Conservation (phyloP, 768 basidiomycete genomes). For the Lactifluus piperatus region DNA sequence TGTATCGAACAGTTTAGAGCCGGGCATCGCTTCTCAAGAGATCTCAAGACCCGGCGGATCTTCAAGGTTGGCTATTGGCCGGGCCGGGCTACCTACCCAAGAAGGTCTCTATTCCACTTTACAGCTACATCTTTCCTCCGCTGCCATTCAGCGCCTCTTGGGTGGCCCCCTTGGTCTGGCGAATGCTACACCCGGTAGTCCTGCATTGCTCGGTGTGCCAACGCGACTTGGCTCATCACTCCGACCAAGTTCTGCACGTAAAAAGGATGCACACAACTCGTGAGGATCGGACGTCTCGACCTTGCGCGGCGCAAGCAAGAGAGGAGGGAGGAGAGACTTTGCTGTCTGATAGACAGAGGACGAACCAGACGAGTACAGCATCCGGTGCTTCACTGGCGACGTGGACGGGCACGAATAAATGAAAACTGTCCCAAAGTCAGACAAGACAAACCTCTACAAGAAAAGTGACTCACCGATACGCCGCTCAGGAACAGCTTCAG, state of each 20-base stretch:
- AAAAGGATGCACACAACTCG: constrained; percentile 58
- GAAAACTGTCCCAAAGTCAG: constrained; percentile 46
- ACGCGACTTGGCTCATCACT: constrained; percentile 16
- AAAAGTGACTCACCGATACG: constrained; percentile 45
- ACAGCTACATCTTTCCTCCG: not conserved
- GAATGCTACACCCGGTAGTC: constrained; percentile 42
- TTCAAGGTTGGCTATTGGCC: not conserved
- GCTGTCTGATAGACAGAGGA: constrained; percentile 46
- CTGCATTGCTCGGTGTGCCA: constrained; percentile 19
- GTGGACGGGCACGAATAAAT: constrained; percentile 85
- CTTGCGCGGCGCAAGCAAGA: constrained; percentile 45
- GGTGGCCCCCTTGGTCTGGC: constrained; percentile 63
- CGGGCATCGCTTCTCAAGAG: no score
- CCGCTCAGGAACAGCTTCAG: constrained; percentile 39
- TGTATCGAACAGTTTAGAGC: no score
- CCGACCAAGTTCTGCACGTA: constrained; percentile 50
- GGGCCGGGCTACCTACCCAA: not conserved
- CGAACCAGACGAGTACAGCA: constrained; percentile 80
- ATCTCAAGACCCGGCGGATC: not conserved
- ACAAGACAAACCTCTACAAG: not conserved
- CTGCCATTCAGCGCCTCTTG: constrained; percentile 33
- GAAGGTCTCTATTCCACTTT: not conserved
- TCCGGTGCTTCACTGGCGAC: constrained; percentile 77
- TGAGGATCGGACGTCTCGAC: constrained; percentile 76
- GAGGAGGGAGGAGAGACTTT: constrained; percentile 40